Conservation (phyloP, 208 protist genomes). For the Trypanosoma cruzi region DNA sequence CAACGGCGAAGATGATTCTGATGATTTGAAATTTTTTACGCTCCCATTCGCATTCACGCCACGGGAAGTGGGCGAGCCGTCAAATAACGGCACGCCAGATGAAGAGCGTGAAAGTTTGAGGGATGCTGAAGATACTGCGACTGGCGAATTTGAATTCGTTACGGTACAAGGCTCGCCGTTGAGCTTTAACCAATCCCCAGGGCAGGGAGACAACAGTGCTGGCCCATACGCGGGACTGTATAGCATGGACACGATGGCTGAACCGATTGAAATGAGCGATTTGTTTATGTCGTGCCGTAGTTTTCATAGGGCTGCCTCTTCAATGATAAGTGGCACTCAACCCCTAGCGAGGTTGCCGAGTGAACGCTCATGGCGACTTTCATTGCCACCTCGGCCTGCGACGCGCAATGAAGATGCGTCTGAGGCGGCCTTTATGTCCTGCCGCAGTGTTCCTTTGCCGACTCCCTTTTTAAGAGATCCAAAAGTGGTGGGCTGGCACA, state of each 20-base stretch:
- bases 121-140: no score
- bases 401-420: background rate
- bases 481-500: background rate
- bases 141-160: no score
- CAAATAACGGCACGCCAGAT: no score
- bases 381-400: background rate
- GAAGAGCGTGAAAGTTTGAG: no score
- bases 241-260: background rate
- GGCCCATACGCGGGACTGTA: no score
- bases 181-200: no score
- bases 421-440: background rate
- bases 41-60: no score
- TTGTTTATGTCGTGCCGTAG: constrained; percentile 1
- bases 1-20: no score
- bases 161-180: no score
- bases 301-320: background rate
- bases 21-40: no score
- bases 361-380: background rate
- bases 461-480: background rate
- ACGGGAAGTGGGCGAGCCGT: no score
- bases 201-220: no score
- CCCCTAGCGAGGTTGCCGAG: background rate
- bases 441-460: background rate
- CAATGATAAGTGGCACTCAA: background rate
- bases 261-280: background rate